Evolutionary conservation across 345 rosid species (phyloP).

Genomic region (Rubroshorea leprosula): DNA sequence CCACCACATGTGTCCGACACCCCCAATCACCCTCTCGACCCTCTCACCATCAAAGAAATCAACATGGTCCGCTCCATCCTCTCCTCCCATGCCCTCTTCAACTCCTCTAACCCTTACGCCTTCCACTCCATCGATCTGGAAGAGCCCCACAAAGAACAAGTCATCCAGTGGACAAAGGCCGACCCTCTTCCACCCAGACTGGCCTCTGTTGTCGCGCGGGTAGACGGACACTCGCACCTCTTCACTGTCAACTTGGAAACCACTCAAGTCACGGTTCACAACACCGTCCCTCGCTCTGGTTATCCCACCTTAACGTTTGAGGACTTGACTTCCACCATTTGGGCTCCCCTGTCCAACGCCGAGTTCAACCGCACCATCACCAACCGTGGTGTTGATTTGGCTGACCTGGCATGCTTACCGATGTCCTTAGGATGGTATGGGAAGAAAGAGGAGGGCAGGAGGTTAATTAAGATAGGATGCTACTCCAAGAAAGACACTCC

Average conservation of each 20-base stretch:
- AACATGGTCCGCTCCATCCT: slow-evolving; percentile 17
- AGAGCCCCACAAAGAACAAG: slow-evolving; percentile 68
- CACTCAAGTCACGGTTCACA: slow-evolving; percentile 25
- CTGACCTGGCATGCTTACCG: slow-evolving; percentile 69
- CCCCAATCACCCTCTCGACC: slow-evolving; percentile 56
- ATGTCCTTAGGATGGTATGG: slow-evolving; percentile 82
- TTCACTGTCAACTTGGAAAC: slow-evolving; percentile 52
- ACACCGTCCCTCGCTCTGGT: slow-evolving; percentile 42
- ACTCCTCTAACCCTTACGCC: slow-evolving; percentile 29
- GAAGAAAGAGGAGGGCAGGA: slow-evolving; percentile 45
- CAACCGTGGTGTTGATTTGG: slow-evolving; percentile 65
- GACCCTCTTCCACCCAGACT: slow-evolving; percentile 56
- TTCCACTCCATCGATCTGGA: slow-evolving; percentile 69
- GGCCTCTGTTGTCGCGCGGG: slow-evolving; percentile 75
- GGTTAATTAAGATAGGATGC: slow-evolving; percentile 85
- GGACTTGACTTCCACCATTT: slow-evolving; percentile 58
- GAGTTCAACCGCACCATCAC: slow-evolving; percentile 68
- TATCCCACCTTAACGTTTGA: slow-evolving; percentile 82
- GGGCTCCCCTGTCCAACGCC: slow-evolving; percentile 55
- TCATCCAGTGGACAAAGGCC: slow-evolving; percentile 57
- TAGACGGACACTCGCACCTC: slow-evolving; percentile 34
- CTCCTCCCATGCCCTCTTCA: slow-evolving; percentile 55
- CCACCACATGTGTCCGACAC: slow-evolving; percentile 25
- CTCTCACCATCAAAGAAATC: slow-evolving; percentile 14
- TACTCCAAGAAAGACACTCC: slow-evolving; percentile 65